A percentile compares a stretch with the other conserved stretches of the same genome.
Evolutionary conservation across 192 early-diverging fungal genomes (phyloP).

Genomic region (Gamsiella multidivaricata): DNA sequence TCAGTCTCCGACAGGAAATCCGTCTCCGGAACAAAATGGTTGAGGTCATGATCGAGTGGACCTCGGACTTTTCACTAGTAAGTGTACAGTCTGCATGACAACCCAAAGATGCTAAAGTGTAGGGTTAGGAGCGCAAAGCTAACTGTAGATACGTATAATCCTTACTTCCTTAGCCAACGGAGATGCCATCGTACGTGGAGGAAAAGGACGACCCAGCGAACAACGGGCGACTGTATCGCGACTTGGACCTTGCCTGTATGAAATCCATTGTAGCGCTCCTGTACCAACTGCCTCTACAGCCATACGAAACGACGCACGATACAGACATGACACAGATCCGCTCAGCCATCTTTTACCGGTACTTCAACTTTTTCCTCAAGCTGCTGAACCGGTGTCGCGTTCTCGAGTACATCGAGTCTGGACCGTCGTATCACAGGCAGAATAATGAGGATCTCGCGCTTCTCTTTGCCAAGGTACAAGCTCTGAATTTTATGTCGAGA

Average conservation of each 20-base stretch:
- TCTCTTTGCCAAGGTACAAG: conserved; percentile 54
- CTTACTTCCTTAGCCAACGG: conserved; percentile 37
- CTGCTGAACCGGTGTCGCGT: conserved; percentile 73
- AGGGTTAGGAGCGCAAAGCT: not conserved
- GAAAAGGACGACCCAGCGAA: conserved; percentile 52
- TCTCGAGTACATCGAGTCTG: conserved; percentile 65
- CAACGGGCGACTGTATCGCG: conserved; percentile 74
- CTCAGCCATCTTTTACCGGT: conserved; percentile 73
- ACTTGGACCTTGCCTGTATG: conserved; percentile 82
- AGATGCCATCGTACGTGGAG: conserved; percentile 43
- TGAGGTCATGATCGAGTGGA: conserved; percentile 83
- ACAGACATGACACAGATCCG: conserved; percentile 71
- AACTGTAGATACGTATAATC: not conserved
- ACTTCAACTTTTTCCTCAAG: conserved; percentile 84
- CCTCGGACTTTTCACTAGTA: conserved; percentile 74
- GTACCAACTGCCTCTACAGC: conserved; percentile 77
- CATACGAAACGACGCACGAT: conserved; percentile 67
- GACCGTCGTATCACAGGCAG: conserved; percentile 39
- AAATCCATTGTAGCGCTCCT: conserved; percentile 79
- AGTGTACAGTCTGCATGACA: not conserved
- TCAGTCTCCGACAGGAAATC: conserved; percentile 79
- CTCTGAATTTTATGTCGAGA: too few species aligned
- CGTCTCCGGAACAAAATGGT: conserved; percentile 76
- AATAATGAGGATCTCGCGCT: conserved; percentile 48
- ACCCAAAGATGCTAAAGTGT: not conserved